phyloP scores from a whole-genome alignment of 2,329 filamentous ascomycete genomes.

The Scopulariopsis brevicaulis region DNA sequence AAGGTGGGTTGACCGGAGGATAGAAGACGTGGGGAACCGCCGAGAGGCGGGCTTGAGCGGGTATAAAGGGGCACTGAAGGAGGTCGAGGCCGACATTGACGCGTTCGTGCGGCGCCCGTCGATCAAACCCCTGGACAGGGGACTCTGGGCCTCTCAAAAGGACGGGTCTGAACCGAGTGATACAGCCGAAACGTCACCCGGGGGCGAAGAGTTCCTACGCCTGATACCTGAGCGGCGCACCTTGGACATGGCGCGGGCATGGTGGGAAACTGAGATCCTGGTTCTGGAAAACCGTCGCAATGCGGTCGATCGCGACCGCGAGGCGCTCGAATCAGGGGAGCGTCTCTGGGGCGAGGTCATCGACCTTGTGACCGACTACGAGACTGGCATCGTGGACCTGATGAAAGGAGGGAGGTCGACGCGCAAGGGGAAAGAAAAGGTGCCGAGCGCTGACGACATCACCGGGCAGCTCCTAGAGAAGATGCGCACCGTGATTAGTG shows the following conservation, averaged over 20 bases:
- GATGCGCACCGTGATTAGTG: slow-evolving; percentile 43
- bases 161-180: slow-evolving; percentile 6
- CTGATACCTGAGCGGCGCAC: slow-evolving; percentile 56
- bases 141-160: slow-evolving; percentile 20
- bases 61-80: slow-evolving; percentile 54
- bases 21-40: slow-evolving; percentile 51
- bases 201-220: slow-evolving; percentile 42
- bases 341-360: slow-evolving; percentile 55
- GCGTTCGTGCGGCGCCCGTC: slow-evolving; percentile 48
- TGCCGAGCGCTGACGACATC: slow-evolving; percentile 20
- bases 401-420: slow-evolving; percentile 26
- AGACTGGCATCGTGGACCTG: slow-evolving; percentile 45
- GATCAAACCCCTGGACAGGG: slow-evolving; percentile 37
- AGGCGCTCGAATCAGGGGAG: slow-evolving; percentile 56
- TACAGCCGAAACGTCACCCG: slow-evolving; percentile 14
- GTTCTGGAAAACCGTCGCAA: slow-evolving; percentile 41
- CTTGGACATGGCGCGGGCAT: slow-evolving; percentile 56
- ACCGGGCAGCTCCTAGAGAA: slow-evolving; percentile 35
- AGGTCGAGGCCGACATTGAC: slow-evolving; percentile 52
- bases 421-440: slow-evolving; percentile 5
- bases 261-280: slow-evolving; percentile 55
- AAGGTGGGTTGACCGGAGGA: slow-evolving; percentile 44
- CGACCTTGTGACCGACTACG: slow-evolving; percentile 49
- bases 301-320: slow-evolving; percentile 47
- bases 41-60: slow-evolving; percentile 62